Base-by-base conservation (phyloP, 129 eudicot species). In the Flaveria ramosissima region DNA sequence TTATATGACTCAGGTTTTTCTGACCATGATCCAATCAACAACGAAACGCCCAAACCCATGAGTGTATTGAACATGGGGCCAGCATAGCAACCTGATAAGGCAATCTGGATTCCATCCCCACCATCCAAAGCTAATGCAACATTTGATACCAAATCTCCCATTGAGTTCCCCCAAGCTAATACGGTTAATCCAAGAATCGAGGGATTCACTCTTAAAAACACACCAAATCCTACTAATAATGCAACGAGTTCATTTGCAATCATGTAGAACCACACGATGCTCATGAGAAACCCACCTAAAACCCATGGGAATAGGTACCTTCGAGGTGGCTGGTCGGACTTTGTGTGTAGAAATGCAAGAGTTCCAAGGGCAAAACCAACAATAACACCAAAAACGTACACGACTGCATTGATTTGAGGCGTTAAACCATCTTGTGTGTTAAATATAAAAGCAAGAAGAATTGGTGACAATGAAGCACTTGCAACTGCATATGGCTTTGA, bases 161-260 rank as follows among this genome's bases (percentile, higher is more conserved):
- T 95, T 7, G 99, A 95, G 70, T 95, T 95, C 3, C 99, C 99
- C 99, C 99, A 95, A 64, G 99, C 97, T 78, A 95, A 77, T 6
- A 95, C 96, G 7, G 97, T 95, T 66, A 92, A 36, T 75, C 92
- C 99, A 48, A 95, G 94, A 60, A 95, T 88, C 14, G 99, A 87
- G 46, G 99, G 99, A 45, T 88, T 91, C 36, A 95, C 82, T 36
- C 86, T 85, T 30, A 89, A 41, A 69, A 91, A 76, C 43, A 81
- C 77, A 68, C 96, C 97, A 0, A 95, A 78, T 75, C 85, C 94
- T 1, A 91, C 89, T 56, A 95, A 76, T 30, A 95, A 77, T 26
- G 90, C 90, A 36, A 95, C 99, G 6, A 95, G 94, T 83, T 95
- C 99, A 12, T 86, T 95, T 30, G 99, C 99, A 56, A 95, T 88